Base-by-base conservation (phyloP, 2,329 filamentous ascomycete species). In the Pseudogymnoascus sp. region DNA sequence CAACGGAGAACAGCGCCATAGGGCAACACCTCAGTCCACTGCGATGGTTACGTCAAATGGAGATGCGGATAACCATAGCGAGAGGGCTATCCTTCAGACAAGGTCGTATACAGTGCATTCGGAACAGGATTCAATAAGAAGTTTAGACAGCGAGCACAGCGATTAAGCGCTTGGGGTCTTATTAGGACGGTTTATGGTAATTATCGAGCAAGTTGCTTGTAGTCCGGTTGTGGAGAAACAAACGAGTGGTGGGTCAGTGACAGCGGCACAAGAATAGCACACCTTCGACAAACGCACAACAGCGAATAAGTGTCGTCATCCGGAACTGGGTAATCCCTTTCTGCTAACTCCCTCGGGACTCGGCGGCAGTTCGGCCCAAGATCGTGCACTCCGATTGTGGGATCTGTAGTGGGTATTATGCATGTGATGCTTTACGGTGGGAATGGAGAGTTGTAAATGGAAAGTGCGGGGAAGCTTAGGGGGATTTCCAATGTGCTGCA, bases 51-150 rank as follows among this genome's bases (percentile, higher is more conserved):
- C 61, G 9, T 35, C 46, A 19, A 21, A 23, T 33, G 40, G 35
- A 5, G 46, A 62, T 23, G 23, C 21, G n/a, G 50, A 62, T 38
- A 60, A 60, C n/a, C 26, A 60, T 62, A 62, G 61, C 61, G 61
- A 62, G 46, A 60, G 21, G 46, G 46, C 61, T 53, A 62, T 62
- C 13, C 46, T 62, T 19, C n/a, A 59, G 26, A 38, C 61, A n/a
- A 62, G 23, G 46, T 23, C 42, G 17, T 38, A 56, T 60, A 60
- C 61, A 3, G 61, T 62, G 15, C 60, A 29, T 21, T 61, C 37
- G 9, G 37, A 61, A 21, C 60, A 31, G 19, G 31, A 50, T 17
- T 44, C 60, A 13, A 9, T 13, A 26, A 11, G 0, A 4, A 50
- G n/a, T 61, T 50, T 61, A 29, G 37, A 61, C 11, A 21, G 15